These are phyloP conservation scores for Pseudonectria foliicola DNA, from an alignment of 2,329 filamentous ascomycete genomes.

Conservation along the genomic window DNA sequence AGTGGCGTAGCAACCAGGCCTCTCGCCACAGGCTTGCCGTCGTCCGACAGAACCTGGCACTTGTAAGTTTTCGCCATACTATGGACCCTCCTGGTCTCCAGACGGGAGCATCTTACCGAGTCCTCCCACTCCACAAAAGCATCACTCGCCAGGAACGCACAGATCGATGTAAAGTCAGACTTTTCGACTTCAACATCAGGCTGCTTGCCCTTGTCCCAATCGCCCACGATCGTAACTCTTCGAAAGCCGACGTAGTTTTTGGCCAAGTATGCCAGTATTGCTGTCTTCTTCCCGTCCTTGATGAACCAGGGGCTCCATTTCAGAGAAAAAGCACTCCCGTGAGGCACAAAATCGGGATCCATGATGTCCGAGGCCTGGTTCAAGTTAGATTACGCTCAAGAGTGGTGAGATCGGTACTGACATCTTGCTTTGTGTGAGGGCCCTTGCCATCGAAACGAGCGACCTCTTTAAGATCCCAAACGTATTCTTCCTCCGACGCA, in stretches of 20 bases:
- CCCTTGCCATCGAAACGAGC: slow-evolving; percentile 41
- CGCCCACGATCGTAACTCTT: slow-evolving; percentile 33
- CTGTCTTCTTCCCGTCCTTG: slow-evolving; percentile 26
- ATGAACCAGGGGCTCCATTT: slow-evolving; percentile 49
- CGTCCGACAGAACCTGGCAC: slow-evolving; percentile 36
- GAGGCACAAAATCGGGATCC: slow-evolving; percentile 44
- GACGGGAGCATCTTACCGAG: slow-evolving; percentile 27
- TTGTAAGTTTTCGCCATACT: slow-evolving; percentile 7
- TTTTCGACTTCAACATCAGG: slow-evolving; percentile 33
- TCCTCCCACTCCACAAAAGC: slow-evolving; percentile 52
- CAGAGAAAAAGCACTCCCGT: slow-evolving; percentile 42
- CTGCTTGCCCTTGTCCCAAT: slow-evolving; percentile 28
- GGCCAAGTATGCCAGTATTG: slow-evolving; percentile 43
- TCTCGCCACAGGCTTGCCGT: slow-evolving; percentile 35
- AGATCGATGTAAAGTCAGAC: slow-evolving; percentile 40
- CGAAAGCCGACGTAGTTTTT: slow-evolving; percentile 50
- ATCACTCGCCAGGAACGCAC: slow-evolving; percentile 42
- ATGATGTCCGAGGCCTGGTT: slow-evolving; percentile 21
- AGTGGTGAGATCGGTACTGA: slow-evolving; percentile 3
- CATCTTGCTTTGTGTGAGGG: slow-evolving; percentile 33
- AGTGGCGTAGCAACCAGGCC: slow-evolving; percentile 49
- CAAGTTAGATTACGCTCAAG: slow-evolving; percentile 6
- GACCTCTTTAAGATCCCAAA: slow-evolving; percentile 46
- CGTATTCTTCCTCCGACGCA: slow-evolving; percentile 19
- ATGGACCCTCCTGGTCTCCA: too few species aligned